Base-by-base conservation (phyloP, 768 basidiomycete genomes). In the Lactarius tabidus region DNA sequence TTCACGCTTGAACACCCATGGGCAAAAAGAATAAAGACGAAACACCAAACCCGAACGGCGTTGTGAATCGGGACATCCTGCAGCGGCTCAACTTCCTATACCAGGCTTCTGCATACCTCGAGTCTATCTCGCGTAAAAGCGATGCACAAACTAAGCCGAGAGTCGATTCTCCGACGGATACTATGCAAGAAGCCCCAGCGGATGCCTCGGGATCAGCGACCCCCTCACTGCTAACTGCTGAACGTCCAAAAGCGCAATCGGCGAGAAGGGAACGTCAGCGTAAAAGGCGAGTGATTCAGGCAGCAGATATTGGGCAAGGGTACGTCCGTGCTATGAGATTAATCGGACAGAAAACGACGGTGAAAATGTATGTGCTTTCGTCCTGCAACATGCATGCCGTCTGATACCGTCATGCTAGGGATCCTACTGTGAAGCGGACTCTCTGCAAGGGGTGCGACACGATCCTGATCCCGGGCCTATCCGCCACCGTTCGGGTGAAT, bases 21-120 rank as follows among this genome's bases (percentile, higher is more conserved):
- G 89, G 77, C 23, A 92, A 90, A 77, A 88, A 87, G 68, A 73
- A 72, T 70, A 76, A 77, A 65, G 82, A 83, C 62, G 82, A 84
- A 20, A 75, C 71, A 10, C 86, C 86, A 6, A 89, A 82, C 64
- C 78, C 85, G 2, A 81, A 79, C 73, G 82, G 75, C 65, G 80
- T 89, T 36, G 70, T 80, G 14, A 91, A 92, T 73, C 79, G 85
- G 33, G 93, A 94, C 71, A 84, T 90, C 55, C 81, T 92, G 26
- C 92, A 94, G 74, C 82, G 92, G 33, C 81, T 94, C 66, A 93
- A 90, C 75, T 94, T 90, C 74, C 82, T 94, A 39, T 93, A 90
- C 72, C 93, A 93, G 75, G 89, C 91, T 39, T 87, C 88, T 70
- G 79, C 83, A 15, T 87, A 86, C 66, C 77, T 91, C 23, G 64